Conservation (phyloP, 805 yeast genomes). For the Teunomyces pallodes region DNA sequence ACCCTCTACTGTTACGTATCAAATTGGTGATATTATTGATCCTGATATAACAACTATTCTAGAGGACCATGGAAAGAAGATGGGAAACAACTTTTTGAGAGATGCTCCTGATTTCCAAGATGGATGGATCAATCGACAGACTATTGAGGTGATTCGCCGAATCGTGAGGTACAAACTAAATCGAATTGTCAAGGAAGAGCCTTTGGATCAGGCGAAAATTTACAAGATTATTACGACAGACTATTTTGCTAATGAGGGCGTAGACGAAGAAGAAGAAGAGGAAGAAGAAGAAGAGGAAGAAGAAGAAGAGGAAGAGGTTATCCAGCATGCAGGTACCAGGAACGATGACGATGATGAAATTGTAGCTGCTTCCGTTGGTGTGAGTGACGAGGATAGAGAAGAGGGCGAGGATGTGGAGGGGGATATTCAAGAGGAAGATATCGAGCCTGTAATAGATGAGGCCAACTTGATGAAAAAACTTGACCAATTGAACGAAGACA, state of each 20-base stretch:
- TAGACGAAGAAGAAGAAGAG: constrained; percentile 16
- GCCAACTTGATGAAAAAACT: constrained; percentile 33
- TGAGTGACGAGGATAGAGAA: constrained; percentile 21
- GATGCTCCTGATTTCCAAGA: constrained; percentile 48
- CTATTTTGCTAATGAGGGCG: constrained; percentile 23
- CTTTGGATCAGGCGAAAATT: constrained; percentile 41
- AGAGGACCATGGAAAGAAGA: constrained; percentile 26
- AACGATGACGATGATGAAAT: constrained; percentile 13
- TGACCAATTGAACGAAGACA: constrained; percentile 33
- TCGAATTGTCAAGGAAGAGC: constrained; percentile 52
- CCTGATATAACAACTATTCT: constrained; percentile 52
- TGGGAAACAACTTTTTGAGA: constrained; percentile 32
- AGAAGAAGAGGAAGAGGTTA: constrained; percentile 15
- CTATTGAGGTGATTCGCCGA: constrained; percentile 62
- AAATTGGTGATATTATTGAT: constrained; percentile 75
- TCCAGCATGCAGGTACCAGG: constrained; percentile 9
- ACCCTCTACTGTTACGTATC: constrained; percentile 71
- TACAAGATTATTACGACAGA: constrained; percentile 43
- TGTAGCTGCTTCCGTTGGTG: constrained; percentile 20
- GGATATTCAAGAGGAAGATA: constrained; percentile 7
- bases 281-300: constrained; percentile 17
- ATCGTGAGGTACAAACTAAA: constrained; percentile 71
- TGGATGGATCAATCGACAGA: constrained; percentile 76
- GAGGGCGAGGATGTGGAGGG: constrained; percentile 18
- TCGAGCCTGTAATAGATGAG: constrained; percentile 5